A percentile compares a stretch with the other conserved stretches of the same genome.
Evolutionary conservation across 441 rosid genomes (phyloP).

Genomic region (Viola pubescens): DNA sequence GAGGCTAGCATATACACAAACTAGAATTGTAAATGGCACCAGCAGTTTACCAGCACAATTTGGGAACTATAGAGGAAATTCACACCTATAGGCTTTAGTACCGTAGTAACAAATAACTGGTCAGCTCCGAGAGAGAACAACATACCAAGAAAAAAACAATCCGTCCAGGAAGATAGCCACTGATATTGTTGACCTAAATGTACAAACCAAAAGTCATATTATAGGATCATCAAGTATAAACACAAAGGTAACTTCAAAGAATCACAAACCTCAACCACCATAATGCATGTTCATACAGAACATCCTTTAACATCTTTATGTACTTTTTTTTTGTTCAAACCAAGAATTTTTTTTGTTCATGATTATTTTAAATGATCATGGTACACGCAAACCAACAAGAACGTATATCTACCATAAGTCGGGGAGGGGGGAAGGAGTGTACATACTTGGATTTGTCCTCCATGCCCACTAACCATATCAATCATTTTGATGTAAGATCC

Average conservation of each 20-base stretch:
- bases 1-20: too few species aligned
- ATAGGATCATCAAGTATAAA: neutral
- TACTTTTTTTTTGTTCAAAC: too few species aligned
- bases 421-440: neutral
- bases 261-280: too few species aligned
- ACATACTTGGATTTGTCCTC: constrained; percentile 93
- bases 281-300: neutral
- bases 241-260: too few species aligned
- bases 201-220: constrained; percentile 12
- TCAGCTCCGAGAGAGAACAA: constrained; percentile 3
- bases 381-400: too few species aligned
- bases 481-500: constrained; percentile 99
- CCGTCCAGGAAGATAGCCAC: constrained; percentile 98
- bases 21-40: too few species aligned
- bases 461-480: constrained; percentile 96
- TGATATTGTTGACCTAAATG: constrained; percentile 85
- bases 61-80: too few species aligned
- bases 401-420: too few species aligned
- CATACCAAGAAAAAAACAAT: constrained; percentile 98
- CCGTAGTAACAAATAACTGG: too few species aligned
- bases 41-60: too few species aligned
- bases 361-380: neutral
- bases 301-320: neutral
- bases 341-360: neutral
- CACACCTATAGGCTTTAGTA: too few species aligned